phyloP scores from a whole-genome alignment of 1,139 yeast species.

The Blastobotrys raffinosifermentans region DNA sequence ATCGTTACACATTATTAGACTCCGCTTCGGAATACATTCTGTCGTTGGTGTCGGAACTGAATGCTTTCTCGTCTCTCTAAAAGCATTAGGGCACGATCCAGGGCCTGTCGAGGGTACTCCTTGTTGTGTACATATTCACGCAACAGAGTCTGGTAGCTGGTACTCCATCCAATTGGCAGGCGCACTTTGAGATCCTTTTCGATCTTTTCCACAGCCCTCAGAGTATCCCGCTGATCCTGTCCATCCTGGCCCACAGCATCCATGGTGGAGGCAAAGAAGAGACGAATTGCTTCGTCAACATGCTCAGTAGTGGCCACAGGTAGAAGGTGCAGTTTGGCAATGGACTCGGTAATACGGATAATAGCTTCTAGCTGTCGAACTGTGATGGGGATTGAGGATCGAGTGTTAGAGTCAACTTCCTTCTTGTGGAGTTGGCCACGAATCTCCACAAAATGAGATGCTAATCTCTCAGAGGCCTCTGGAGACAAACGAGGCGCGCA shows the following conservation, averaged over 20 bases:
- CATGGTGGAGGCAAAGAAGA: slow-evolving; percentile 96
- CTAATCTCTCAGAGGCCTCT: slow-evolving; percentile 84
- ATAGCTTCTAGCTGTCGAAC: slow-evolving; percentile 97
- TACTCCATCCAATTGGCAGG: slow-evolving; percentile 95
- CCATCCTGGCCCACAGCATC: slow-evolving; percentile 91
- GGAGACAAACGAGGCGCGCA: slow-evolving; percentile 92
- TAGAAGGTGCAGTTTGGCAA: slow-evolving; percentile 78
- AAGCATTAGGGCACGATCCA: slow-evolving; percentile 77
- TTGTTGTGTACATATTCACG: slow-evolving; percentile 72
- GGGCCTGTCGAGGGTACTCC: slow-evolving; percentile 60
- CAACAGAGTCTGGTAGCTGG: slow-evolving; percentile 77
- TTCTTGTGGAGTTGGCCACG: slow-evolving; percentile 76
- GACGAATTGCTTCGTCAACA: slow-evolving; percentile 90
- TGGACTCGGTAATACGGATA: slow-evolving; percentile 88
- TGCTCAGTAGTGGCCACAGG: slow-evolving; percentile 86
- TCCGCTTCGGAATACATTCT: slow-evolving; percentile 75
- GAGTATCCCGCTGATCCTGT: slow-evolving; percentile 45
- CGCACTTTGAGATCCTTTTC: slow-evolving; percentile 85
- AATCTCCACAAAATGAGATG: slow-evolving; percentile 92
- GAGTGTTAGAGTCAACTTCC: slow-evolving; percentile 76
- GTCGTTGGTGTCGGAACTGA: slow-evolving; percentile 83
- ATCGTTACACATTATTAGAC: slow-evolving; percentile 36
- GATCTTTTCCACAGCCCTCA: slow-evolving; percentile 67
- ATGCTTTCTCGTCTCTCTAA: slow-evolving; percentile 84
- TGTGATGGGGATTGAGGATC: slow-evolving; percentile 95